phyloP scores from a whole-genome alignment of 2,329 filamentous ascomycete species.

The Fusarium dimerum region DNA sequence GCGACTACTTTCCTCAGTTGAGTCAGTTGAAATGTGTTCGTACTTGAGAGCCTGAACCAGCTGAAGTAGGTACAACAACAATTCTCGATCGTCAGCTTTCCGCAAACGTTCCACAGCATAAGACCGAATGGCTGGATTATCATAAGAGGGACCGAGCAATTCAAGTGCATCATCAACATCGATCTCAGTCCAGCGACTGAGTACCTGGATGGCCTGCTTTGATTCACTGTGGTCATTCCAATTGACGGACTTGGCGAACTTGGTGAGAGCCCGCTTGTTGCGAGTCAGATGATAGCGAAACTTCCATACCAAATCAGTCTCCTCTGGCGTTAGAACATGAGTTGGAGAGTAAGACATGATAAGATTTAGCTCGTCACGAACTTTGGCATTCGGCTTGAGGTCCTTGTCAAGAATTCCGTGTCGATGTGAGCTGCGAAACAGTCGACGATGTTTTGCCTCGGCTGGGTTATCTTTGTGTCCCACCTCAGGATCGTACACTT shows the following conservation, averaged over 20 bases:
- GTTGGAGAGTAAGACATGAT: constrained; percentile 94
- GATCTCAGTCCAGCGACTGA: constrained; percentile 94
- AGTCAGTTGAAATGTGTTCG: constrained; percentile 70
- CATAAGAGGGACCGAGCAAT: constrained; percentile 87
- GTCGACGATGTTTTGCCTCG: constrained; percentile 88
- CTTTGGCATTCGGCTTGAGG: constrained; percentile 92
- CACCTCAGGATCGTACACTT: constrained; percentile 91
- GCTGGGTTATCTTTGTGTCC: constrained; percentile 89
- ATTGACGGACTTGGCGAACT: constrained; percentile 96
- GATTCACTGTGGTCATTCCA: constrained; percentile 87
- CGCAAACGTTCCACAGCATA: constrained; percentile 91
- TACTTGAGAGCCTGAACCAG: constrained; percentile 96
- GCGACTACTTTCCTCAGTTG: constrained; percentile 56
- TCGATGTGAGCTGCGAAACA: constrained; percentile 86
- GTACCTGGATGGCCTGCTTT: constrained; percentile 83
- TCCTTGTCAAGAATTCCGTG: constrained; percentile 95
- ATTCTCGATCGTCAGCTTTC: constrained; percentile 89
- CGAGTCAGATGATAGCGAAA: constrained; percentile 92
- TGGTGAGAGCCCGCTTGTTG: constrained; percentile 90
- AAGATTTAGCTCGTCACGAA: constrained; percentile 87
- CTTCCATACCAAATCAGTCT: constrained; percentile 96
- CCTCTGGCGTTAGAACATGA: constrained; percentile 81
- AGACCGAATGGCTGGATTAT: constrained; percentile 82
- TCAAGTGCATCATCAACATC: constrained; percentile 96
- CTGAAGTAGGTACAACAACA: constrained; percentile 88